phyloP scores from a whole-genome alignment of 495 filamentous ascomycete genomes.

The Tuber brumale region DNA sequence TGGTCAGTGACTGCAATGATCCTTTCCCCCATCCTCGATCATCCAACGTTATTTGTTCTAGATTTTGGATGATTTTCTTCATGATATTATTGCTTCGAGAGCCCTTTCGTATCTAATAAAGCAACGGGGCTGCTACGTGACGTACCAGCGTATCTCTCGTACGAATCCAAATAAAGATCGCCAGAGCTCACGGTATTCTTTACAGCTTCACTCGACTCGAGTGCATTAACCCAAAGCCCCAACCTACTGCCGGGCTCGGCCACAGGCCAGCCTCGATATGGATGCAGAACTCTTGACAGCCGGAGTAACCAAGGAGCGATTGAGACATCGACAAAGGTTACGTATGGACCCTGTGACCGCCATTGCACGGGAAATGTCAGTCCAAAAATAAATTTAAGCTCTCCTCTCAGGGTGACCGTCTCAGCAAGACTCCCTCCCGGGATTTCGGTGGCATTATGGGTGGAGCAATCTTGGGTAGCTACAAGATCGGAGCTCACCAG shows the following conservation, averaged over 20 bases:
- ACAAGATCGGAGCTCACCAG: conserved; percentile 44
- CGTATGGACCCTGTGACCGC: conserved; percentile 48
- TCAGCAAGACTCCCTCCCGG: conserved; percentile 10
- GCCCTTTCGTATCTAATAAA: not conserved
- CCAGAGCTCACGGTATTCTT: conserved; percentile 69
- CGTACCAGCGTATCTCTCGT: conserved; percentile 58
- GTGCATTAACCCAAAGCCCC: conserved; percentile 71
- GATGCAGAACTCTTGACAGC: conserved; percentile 63
- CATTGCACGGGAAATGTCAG: not conserved
- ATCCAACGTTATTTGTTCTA: not conserved
- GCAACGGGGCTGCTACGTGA: conserved; percentile 3
- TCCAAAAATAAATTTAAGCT: conserved; percentile 17
- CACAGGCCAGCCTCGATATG: conserved; percentile 74
- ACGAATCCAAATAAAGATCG: conserved; percentile 67
- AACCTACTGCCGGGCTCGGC: conserved; percentile 63
- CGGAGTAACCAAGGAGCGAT: conserved; percentile 84
- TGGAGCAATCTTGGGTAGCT: conserved; percentile 9
- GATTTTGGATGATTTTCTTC: not conserved
- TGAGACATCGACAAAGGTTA: conserved; percentile 79
- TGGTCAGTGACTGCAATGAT: conserved; percentile 10
- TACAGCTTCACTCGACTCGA: conserved; percentile 68
- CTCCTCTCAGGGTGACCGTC: conserved; percentile 5
- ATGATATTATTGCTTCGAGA: not conserved
- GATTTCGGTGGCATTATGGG: conserved; percentile 5
- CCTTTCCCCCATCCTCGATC: not conserved